Percentiles rank a stretch among this genome's conserved stretches.
phyloP scores from a whole-genome alignment of 371 early-diverging fungal species.

The Mucor indicus region DNA sequence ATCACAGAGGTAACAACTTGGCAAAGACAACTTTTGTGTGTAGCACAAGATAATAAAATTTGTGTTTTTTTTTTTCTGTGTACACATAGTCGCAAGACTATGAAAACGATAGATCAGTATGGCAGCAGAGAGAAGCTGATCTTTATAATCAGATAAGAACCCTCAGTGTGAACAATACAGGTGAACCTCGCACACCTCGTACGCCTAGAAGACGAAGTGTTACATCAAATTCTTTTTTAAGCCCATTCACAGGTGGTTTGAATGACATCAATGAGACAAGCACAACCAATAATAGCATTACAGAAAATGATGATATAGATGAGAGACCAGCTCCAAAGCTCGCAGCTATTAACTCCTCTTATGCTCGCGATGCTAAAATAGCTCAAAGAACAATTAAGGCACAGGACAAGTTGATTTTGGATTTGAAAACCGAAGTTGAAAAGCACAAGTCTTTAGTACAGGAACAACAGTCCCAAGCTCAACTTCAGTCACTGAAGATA shows the following conservation, averaged over 20 bases:
- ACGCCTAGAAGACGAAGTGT: conserved; percentile 43
- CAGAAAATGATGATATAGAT: not conserved
- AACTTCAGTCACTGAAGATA: conserved; percentile 41
- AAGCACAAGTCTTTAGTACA: conserved; percentile 35
- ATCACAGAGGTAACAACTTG: conserved; percentile 17
- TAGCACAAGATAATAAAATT: conserved; percentile 3
- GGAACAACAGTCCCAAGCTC: conserved; percentile 34
- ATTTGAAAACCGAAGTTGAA: conserved; percentile 42
- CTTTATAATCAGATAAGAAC: conserved; percentile 44
- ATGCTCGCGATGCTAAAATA: conserved; percentile 49
- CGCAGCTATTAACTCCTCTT: conserved; percentile 40
- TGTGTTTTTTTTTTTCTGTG: too few relatives aligned
- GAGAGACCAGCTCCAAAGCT: conserved; percentile 30
- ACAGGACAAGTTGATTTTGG: conserved; percentile 44
- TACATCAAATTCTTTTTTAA: conserved; percentile 17
- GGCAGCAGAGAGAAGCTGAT: conserved; percentile 50
- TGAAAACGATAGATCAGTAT: conserved; percentile 39
- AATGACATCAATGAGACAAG: conserved; percentile 1
- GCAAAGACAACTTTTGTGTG: too few relatives aligned
- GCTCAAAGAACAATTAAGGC: conserved; percentile 52
- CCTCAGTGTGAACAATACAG: conserved; percentile 17
- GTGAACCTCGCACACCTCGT: conserved; percentile 28
- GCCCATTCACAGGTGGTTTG: not conserved
- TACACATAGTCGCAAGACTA: conserved; percentile 42
- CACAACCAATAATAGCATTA: not conserved